Base-by-base conservation (phyloP, 2,329 filamentous ascomycete genomes). In the Penicillium digitatum region DNA sequence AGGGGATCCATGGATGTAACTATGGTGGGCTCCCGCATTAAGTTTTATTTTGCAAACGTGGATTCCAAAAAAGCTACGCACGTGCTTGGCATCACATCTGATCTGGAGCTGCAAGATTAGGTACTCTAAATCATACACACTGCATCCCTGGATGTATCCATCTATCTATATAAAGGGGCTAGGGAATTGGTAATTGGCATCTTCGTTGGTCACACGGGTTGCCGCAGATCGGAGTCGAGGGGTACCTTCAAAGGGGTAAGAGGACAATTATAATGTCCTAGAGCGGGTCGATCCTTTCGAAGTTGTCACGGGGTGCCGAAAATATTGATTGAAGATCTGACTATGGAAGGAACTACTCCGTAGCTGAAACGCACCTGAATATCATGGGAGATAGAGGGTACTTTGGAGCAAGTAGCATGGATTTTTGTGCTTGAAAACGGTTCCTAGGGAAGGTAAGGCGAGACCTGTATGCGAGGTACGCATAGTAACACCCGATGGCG, bases 391-490 rank as follows among this genome's bases (percentile, higher is more conserved):
- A 34, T n/a, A 34, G 29, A 32, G 12, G 38, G 38, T 44, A 44
- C 48, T 50, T 44, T 50, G 20, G 38, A 14, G 12, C 9, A 16
- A n/a, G 8, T 16, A 3, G 22, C 38, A 40, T 39, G 8, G 16
- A 31, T 31, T 16, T 42, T 24, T n/a, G 31, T 18, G 27, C 37
- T 46, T 39, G 18, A 31, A 46, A 42, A 9, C 34, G 9, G 16
- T 35, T 46, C 18, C 3, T 7, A 29, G 20, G 61, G 61, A 63
- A 63, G 60, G 61, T 63, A 52, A 48, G 49, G 54, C 61, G 61
- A 63, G 55, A 34, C 44, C 39, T 58, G 55, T 48, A 57, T 50
- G 34, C 22, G 34, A 50, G 34, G 48, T 43, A 50, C 47, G 37
- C 47, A 54, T 38, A 59, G 47, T 24, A 45, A 27, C 27, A 38